Base-by-base conservation (phyloP, 2,329 filamentous ascomycete species). In the Colletotrichum acutatum region DNA sequence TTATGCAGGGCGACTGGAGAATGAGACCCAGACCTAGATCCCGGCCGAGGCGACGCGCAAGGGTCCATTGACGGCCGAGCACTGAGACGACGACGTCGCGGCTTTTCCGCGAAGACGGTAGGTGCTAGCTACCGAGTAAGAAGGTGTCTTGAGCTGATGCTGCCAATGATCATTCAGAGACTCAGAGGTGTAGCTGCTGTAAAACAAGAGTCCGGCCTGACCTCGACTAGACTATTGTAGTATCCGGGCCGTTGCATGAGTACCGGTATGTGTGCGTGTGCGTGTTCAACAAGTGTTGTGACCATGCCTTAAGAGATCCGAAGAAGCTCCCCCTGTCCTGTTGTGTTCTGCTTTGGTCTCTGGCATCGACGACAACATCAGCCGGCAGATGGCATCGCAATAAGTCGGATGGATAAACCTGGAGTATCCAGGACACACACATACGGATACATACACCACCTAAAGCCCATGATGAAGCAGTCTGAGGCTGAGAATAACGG, bases 1-100 rank as follows among this genome's bases (percentile, higher is more conserved):
- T 61, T 65, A 72, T 70, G 66, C 66, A 72, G 70, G 59, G 66
- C 30, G 16, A 65, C 54, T 72, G 54, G 60, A 65, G 69, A 58
- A 64, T 56, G 26, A 42, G 57, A 37, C 34, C 53, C 26, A 63
- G 58, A 22, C 58, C 58, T 49, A 59, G 65, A 72, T 72, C 66
- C 69, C 53, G 53, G 65, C 59, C 56, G 59, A 68, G 59, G 66
- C 64, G 59, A 59, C 59, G 11, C 26, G 66, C 59, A 72, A 72
- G 69, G 65, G 54, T 64, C 65, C 70, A 54, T 63, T 49, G 65
- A 68, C 69, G 52, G 69, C 65, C 37, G 53, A 72, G 65, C 66
- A 56, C 54, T 60, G 70, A 34, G 59, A 69, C 53, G 59, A 64
- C 59, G n/a, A 63, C 37, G n/a, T 68, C 64, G 68, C 57, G 57